Percentiles rank a stretch among this genome's conserved stretches.
Evolutionary conservation across 208 protist genomes (phyloP).

Genomic region (Acanthamoeba divionensis): DNA sequence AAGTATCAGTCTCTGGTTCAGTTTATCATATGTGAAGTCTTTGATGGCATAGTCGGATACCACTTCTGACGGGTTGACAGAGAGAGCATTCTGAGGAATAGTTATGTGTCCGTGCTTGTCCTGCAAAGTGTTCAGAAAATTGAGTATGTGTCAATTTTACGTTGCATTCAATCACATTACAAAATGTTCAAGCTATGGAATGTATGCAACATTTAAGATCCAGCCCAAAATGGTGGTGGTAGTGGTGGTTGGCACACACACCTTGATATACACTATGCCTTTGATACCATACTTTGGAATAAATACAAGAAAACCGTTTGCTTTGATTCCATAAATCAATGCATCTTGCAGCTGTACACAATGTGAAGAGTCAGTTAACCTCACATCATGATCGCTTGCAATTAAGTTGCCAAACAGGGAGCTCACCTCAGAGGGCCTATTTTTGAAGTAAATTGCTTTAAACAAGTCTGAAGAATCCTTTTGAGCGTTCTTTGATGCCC

Average conservation of each 20-base stretch:
- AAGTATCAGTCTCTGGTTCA: neutral
- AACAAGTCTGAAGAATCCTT: conserved; percentile 67
- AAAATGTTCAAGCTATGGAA: neutral
- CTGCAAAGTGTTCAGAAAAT: too few species aligned
- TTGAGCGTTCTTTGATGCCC: conserved; percentile 52
- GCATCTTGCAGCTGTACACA: neutral
- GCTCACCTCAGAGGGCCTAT: neutral
- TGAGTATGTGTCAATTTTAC: too few species aligned
- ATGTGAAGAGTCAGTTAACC: neutral
- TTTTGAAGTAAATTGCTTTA: conserved; percentile 59
- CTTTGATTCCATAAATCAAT: neutral
- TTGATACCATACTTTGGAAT: conserved; percentile 40
- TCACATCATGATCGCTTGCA: neutral
- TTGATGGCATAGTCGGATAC: neutral
- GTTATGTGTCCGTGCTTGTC: neutral
- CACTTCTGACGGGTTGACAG: neutral
- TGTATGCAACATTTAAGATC: neutral
- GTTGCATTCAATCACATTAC: too few species aligned
- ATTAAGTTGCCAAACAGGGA: neutral
- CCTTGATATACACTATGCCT: neutral
- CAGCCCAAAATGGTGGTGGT: neutral
- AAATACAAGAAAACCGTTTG: conserved; percentile 11
- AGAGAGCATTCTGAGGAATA: neutral
- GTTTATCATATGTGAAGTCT: neutral
- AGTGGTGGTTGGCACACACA: neutral